Conservation (phyloP, 257 asterid genomes). For the Solanum sparsipilum region DNA sequence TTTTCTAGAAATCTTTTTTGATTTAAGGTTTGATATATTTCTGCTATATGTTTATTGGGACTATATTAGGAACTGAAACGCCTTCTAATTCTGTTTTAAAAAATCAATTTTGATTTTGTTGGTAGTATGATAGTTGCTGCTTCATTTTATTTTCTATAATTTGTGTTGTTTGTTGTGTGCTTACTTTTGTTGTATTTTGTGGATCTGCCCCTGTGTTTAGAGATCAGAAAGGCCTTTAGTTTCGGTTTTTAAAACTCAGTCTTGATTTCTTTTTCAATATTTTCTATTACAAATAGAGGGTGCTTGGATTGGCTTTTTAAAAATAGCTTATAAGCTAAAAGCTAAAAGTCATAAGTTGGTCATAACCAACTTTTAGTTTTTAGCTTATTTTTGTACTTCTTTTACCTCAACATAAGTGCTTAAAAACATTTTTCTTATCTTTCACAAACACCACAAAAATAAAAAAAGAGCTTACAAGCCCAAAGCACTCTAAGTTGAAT, state of each 20-base stretch:
- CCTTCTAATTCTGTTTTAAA: background rate
- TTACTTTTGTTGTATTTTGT: background rate
- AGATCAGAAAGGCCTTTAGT: background rate
- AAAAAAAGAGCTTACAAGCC: background rate
- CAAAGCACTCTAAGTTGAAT: background rate
- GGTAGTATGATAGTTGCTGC: background rate
- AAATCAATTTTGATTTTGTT: background rate
- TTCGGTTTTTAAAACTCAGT: background rate
- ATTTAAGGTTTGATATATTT: background rate
- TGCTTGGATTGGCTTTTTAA: background rate
- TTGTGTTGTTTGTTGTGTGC: background rate
- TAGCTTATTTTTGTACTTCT: background rate
- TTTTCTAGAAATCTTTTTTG: background rate
- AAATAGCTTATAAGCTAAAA: background rate
- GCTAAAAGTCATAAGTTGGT: background rate
- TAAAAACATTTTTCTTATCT: background rate
- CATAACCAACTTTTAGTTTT: background rate
- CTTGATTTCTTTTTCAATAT: background rate
- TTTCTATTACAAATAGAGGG: background rate
- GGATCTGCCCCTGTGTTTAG: background rate
- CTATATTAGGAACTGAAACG: background rate
- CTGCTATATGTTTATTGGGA: background rate
- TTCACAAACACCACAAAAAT: background rate
- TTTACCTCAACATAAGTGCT: background rate
- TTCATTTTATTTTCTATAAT: background rate